Conservation (phyloP, 2,329 filamentous ascomycete species). For the Diaporthe sp. region DNA sequence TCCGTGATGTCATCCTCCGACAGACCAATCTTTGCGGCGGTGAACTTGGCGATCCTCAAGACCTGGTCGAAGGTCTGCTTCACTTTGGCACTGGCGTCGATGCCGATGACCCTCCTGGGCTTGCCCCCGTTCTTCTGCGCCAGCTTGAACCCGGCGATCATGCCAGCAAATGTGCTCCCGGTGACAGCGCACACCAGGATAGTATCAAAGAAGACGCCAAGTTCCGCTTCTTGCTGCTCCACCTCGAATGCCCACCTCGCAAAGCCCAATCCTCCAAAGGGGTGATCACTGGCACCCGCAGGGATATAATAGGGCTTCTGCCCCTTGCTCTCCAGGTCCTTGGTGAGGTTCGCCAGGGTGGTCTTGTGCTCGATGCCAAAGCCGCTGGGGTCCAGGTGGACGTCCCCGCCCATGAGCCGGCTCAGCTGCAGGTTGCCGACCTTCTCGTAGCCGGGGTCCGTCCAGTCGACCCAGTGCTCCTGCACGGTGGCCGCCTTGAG, state of each 20-base stretch:
- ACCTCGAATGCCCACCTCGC: slow-evolving; percentile 81
- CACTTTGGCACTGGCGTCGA: slow-evolving; percentile 74
- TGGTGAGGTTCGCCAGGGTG: slow-evolving; percentile 67
- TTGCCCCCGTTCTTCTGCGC: slow-evolving; percentile 63
- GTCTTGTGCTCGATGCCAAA: slow-evolving; percentile 80
- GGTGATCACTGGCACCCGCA: slow-evolving; percentile 79
- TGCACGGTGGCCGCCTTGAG: slow-evolving; percentile 72
- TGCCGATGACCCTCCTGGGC: slow-evolving; percentile 72
- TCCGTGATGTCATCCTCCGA: slow-evolving; percentile 71
- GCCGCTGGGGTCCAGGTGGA: slow-evolving; percentile 69
- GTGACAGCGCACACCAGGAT: slow-evolving; percentile 80
- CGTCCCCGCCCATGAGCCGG: slow-evolving; percentile 76
- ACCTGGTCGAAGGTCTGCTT: slow-evolving; percentile 76
- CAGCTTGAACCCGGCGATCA: slow-evolving; percentile 80
- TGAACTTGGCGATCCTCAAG: slow-evolving; percentile 75
- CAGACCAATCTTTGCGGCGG: slow-evolving; percentile 74
- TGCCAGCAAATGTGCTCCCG: slow-evolving; percentile 78
- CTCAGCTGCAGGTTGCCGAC: slow-evolving; percentile 82
- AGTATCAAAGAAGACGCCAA: slow-evolving; percentile 77
- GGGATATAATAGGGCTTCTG: slow-evolving; percentile 80
- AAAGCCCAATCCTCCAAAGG: slow-evolving; percentile 78
- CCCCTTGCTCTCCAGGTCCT: slow-evolving; percentile 66
- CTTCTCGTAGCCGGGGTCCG: slow-evolving; percentile 70
- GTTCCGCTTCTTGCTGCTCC: slow-evolving; percentile 70
- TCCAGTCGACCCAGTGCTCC: slow-evolving; percentile 78